These are phyloP conservation scores for Rhizomucor miehei DNA, from an alignment of 371 early-diverging fungal genomes.

Conservation along the genomic window DNA sequence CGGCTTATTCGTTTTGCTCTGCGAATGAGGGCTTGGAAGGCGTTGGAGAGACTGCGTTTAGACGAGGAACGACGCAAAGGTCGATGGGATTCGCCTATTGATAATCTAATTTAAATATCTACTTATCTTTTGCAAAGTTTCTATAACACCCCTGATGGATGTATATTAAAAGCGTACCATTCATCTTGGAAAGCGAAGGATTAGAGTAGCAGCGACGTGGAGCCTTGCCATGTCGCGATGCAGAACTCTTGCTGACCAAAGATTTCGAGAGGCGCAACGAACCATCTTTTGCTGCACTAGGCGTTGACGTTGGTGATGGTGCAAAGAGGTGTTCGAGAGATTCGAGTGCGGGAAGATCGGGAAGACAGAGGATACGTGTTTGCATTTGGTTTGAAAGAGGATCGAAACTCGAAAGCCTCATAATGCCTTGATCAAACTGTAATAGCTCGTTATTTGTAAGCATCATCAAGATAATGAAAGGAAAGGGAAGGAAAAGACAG, in stretches of 20 bases:
- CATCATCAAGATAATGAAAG: constrained; percentile 9
- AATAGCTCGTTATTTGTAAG: constrained; percentile 14
- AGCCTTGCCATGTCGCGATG: not conserved
- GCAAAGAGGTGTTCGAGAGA: constrained; percentile 28
- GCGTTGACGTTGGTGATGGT: not conserved
- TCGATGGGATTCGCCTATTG: not conserved
- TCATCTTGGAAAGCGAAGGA: constrained; percentile 10
- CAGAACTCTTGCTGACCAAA: not conserved
- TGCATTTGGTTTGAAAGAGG: constrained; percentile 23
- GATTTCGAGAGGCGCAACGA: constrained; percentile 5
- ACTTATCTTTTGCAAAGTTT: no score
- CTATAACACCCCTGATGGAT: not conserved
- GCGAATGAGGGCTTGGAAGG: constrained; percentile 7
- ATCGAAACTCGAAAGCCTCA: constrained; percentile 30
- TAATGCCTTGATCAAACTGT: constrained; percentile 29
- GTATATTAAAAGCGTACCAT: not conserved
- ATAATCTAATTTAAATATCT: not conserved
- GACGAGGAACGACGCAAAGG: constrained; percentile 8
- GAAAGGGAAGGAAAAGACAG: constrained; percentile 10
- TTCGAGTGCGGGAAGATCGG: constrained; percentile 23
- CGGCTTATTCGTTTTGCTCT: no score
- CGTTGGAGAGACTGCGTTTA: constrained; percentile 13
- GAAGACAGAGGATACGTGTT: constrained; percentile 22
- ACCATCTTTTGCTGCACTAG: not conserved
- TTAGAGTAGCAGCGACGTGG: constrained; percentile 17